Base-by-base conservation (phyloP, 148 eudicot genomes). In the Linanthus parryae region DNA sequence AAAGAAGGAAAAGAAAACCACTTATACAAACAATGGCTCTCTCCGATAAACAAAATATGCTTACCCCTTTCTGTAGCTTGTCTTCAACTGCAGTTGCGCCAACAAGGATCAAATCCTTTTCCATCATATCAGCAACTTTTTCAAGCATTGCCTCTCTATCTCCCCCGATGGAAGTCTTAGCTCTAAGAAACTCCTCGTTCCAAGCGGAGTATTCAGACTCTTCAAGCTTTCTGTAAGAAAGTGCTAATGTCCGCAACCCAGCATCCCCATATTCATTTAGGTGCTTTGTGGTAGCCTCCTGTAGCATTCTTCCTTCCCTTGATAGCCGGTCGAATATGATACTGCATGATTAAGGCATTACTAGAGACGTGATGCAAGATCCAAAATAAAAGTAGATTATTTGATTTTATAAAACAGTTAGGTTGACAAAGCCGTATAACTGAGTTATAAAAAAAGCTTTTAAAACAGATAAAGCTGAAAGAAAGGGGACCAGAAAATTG, bases 51-150 rank as follows among this genome's bases (percentile, higher is more conserved):
- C 42, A 30, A 26, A 56, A 8, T 29, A 48, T 16, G 23, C 61
- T 5, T 72, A 81, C 91, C 62, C 91, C 91, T 46, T 69, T 57
- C 73, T 83, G 91, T 52, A 83, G 73, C 61, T 83, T 83, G 68
- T 83, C 91, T 52, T 83, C 91, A 6, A 83, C 82, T 41, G 91
- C 91, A 30, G 91, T 83, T 44, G 91, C 91, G 49, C 91, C 91
- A 37, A 83, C 83, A 48, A 83, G 91, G 55, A 77, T 62, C 27
- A 83, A 68, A 52, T 83, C 91, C 57, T 67, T 83, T 61, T 83
- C 91, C 71, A 83, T 77, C 72, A 72, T 61, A 51, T 83, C 91
- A 13, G 86, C 72, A 20, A 80, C 62, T 42, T 69, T 71, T 59
- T 80, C 91, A 20, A 83, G 75, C 67, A 58, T 77, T 46, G 73